These are phyloP conservation scores for Exophiala spinifera DNA, from an alignment of 2,329 filamentous ascomycete species.

Conservation along the genomic window DNA sequence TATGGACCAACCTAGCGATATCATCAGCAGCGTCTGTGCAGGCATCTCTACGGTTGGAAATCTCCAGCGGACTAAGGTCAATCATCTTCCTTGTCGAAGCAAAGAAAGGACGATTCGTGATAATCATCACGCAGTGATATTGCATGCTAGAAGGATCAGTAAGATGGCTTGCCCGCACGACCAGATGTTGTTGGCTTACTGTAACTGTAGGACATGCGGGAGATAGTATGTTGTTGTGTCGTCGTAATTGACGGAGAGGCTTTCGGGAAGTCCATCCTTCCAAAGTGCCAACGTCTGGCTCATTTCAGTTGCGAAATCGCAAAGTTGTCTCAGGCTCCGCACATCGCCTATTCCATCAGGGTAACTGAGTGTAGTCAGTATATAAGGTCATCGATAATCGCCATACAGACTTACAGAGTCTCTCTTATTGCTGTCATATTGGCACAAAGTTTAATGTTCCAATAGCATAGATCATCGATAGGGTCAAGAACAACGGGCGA, in stretches of 20 bases:
- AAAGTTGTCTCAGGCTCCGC: conserved; percentile 12
- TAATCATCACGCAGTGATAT: conserved; percentile 23
- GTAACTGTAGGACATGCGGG: conserved; percentile 22
- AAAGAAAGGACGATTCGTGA: conserved; percentile 24
- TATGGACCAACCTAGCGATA: conserved; percentile 18
- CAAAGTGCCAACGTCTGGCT: conserved; percentile 7
- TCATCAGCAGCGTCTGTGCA: conserved; percentile 16
- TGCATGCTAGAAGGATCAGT: conserved; percentile 22
- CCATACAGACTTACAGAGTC: conserved; percentile 13
- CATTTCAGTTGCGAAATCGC: conserved; percentile 15
- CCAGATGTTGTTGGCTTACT: conserved; percentile 5
- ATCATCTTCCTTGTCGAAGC: conserved; percentile 15
- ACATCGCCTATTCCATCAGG: conserved; percentile 13
- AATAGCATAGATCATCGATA: conserved; percentile 15
- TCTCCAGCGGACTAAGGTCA: conserved; percentile 7
- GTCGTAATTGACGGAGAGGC: conserved; percentile 9
- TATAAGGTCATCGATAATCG: background rate
- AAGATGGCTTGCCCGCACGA: background rate
- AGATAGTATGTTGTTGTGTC: conserved; percentile 14
- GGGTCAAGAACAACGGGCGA: conserved; percentile 7
- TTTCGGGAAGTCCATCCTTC: conserved; percentile 8
- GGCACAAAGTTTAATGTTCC: conserved; percentile 20
- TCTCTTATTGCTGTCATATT: conserved; percentile 27
- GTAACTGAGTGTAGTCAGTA: conserved; percentile 4
- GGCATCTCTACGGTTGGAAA: conserved; percentile 6